phyloP scores from a whole-genome alignment of 345 rosid species.

The Chamaenerion angustifolium region DNA sequence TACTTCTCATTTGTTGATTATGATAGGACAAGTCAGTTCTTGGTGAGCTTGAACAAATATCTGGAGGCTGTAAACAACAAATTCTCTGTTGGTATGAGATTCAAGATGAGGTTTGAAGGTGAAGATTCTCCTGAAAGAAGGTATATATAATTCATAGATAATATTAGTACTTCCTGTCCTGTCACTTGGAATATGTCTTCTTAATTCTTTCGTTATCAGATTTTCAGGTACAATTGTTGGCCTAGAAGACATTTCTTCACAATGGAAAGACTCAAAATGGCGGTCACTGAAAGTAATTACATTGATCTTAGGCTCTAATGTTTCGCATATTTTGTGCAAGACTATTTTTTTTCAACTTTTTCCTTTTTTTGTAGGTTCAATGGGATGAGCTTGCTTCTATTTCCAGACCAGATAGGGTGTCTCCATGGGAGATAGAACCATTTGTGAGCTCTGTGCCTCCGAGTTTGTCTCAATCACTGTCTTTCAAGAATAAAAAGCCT shows the following conservation, averaged over 20 bases:
- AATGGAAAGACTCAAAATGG: constrained; percentile 79
- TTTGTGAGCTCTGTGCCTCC: constrained; percentile 31
- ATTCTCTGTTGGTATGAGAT: constrained; percentile 67
- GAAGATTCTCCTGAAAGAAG: constrained; percentile 86
- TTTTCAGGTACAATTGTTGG: constrained; percentile 85
- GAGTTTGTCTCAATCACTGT: constrained; percentile 27
- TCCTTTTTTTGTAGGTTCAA: constrained; percentile 38
- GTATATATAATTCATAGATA: constrained; percentile 17
- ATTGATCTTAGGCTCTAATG: neutral
- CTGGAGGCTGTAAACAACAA: constrained; percentile 46
- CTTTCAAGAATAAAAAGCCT: constrained; percentile 54
- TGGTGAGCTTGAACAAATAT: constrained; percentile 65
- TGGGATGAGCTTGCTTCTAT: constrained; percentile 92
- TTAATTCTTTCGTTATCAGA: constrained; percentile 23
- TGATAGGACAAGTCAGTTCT: constrained; percentile 77
- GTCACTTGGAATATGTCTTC: neutral
- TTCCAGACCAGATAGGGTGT: constrained; percentile 71
- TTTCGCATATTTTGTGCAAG: neutral
- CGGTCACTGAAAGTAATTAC: constrained; percentile 56
- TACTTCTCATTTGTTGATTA: neutral
- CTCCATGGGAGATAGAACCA: constrained; percentile 95
- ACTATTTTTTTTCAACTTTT: neutral
- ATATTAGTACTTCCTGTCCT: neutral
- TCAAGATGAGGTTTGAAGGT: constrained; percentile 87
- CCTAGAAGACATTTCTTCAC: constrained; percentile 56